Base-by-base conservation (phyloP, 139 green algal species). In the Chlorella sorokiniana region DNA sequence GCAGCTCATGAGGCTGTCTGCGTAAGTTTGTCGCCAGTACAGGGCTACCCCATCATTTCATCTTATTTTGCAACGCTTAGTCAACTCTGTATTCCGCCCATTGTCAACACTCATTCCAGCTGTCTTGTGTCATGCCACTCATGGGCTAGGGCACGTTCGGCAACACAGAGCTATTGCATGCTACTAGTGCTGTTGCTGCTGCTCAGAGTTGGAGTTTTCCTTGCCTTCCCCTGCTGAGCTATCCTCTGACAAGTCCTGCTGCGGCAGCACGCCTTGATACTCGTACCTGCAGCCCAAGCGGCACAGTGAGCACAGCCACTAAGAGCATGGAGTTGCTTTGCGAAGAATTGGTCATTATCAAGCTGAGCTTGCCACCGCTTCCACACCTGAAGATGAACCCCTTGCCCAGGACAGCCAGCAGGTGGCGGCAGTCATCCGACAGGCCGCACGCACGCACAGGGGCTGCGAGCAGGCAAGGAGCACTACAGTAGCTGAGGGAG, bases 331-430 rank as follows among this genome's bases (percentile, higher is more conserved):
- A n/a, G n/a, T n/a, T n/a, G n/a, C n/a, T n/a, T n/a, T n/a, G n/a
- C n/a, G n/a, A n/a, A n/a, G n/a, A n/a, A n/a, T n/a, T n/a, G n/a
- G n/a, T n/a, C n/a, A n/a, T n/a, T n/a, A 31, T 11, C 45, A 31
- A 9, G 0, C 25, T 20, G 35, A 20, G 25, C 25, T 31, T 3
- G 5, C 35, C 37, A 20, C 67, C 20, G 18, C 1, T 16, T 33
- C 35, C 67, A 8, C 54, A 69, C 73, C 91, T 68, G 81, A 95
- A 94, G 18, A 95, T 54, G 69, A 92, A 95, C 65, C 90, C 91
- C 65, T 91, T 91, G 42, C 91, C 91, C 18, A 87, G 25, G 33
- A 83, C 87, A 5, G 84, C 82, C 82, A 92, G 38, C 51, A 95
- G 72, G 76, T 95, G 91, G 3, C 87, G 79, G 78, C 90, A 91